A percentile compares a stretch with the other conserved stretches of the same genome.
These are phyloP conservation scores for Plasmodium falciparum DNA, from an alignment of 169 alveolate species.

Conservation along the genomic window DNA sequence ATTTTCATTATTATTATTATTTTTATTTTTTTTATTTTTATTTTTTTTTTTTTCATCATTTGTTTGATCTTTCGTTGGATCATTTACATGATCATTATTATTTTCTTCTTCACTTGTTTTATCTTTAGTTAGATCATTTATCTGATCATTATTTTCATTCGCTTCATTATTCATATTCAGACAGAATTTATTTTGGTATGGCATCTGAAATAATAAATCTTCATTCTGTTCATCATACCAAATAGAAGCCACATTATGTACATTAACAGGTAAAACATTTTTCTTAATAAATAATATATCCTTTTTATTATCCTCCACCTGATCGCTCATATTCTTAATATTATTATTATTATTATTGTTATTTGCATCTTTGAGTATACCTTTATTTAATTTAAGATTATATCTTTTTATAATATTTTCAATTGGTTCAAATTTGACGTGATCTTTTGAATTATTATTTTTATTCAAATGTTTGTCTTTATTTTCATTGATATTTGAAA, in stretches of 20 bases:
- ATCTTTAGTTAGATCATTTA: no score
- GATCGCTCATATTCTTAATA: not conserved
- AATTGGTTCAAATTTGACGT: conserved; percentile 61
- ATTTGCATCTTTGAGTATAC: not conserved
- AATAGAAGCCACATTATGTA: conserved; percentile 49
- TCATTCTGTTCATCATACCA: conserved; percentile 77
- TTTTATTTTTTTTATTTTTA: no score
- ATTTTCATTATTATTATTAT: no score
- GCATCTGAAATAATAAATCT: conserved; percentile 67
- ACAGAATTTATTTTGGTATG: conserved; percentile 63
- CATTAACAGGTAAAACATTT: conserved; percentile 42
- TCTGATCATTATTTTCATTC: not conserved
- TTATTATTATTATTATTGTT: not conserved
- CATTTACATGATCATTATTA: no score
- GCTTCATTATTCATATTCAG: not conserved
- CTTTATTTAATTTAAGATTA: conserved; percentile 32
- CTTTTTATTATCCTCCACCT: conserved; percentile 16
- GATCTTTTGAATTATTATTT: conserved; percentile 11
- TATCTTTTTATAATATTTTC: conserved; percentile 71
- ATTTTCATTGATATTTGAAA: conserved; percentile 4
- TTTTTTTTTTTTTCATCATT: no score
- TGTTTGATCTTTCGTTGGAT: no score
- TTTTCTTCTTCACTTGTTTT: no score
- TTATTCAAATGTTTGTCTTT: conserved; percentile 1
- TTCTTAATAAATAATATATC: conserved; percentile 24